Conservation (phyloP, 176 grass and related monocot species). For the Avena atlantica region DNA sequence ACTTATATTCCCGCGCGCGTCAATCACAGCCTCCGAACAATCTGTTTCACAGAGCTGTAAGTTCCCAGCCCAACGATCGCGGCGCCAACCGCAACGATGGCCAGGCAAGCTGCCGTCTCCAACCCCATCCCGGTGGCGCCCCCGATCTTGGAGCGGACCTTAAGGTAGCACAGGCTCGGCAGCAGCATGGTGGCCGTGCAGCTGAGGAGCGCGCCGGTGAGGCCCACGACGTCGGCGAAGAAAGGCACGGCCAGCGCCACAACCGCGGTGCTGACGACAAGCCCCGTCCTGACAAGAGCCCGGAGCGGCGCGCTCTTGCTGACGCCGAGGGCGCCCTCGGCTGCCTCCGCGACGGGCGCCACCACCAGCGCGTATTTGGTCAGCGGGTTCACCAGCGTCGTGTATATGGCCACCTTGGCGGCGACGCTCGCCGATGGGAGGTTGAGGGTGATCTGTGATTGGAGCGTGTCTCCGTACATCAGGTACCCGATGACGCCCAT, state of each 20-base stretch:
- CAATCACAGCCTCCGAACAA: too few relatives aligned
- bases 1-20: too few relatives aligned
- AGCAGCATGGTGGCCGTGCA: slow-evolving; percentile 49
- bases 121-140: not conserved
- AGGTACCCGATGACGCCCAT: slow-evolving; percentile 53
- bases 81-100: slow-evolving; percentile 24
- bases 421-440: slow-evolving; percentile 32
- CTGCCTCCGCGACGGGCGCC: slow-evolving; percentile 23
- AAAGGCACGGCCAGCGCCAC: slow-evolving; percentile 50
- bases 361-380: slow-evolving; percentile 49
- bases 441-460: slow-evolving; percentile 55
- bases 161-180: slow-evolving; percentile 58
- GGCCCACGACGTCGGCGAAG: slow-evolving; percentile 43
- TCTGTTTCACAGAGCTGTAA: slow-evolving; percentile 38
- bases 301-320: slow-evolving; percentile 14
- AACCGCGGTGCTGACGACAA: slow-evolving; percentile 33
- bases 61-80: slow-evolving; percentile 45
- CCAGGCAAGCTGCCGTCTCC: slow-evolving; percentile 35
- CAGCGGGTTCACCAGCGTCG: slow-evolving; percentile 57
- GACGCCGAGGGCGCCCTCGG: slow-evolving; percentile 37
- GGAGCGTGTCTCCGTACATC: slow-evolving; percentile 50
- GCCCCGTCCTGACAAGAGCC: slow-evolving; percentile 20
- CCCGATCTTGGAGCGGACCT: slow-evolving; percentile 38
- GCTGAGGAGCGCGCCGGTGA: slow-evolving; percentile 51
- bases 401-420: slow-evolving; percentile 62